Evolutionary conservation across 495 filamentous ascomycete species (phyloP), one percentile per base, ranked within the genome.

Genomic region (Daldinia loculata): DNA sequence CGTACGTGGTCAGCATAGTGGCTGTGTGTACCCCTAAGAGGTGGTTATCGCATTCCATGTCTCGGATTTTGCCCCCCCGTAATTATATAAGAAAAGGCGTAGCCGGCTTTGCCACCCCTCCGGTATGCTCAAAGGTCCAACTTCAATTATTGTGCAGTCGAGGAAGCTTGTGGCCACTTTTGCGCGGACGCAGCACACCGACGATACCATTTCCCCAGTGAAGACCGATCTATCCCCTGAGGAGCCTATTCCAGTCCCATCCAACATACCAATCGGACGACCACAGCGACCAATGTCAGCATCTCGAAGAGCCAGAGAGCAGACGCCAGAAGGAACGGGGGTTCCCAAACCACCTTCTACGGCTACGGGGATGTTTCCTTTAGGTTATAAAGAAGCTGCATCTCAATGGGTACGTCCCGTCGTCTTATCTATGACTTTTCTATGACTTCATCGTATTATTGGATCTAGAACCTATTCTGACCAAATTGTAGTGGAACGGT

Each of bases 331-430:
- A 45, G 58, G 63, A 8, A 52, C 61, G 9, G 29, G 34, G 17
- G 56, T 36, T n/a, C 39, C 55, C 9, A 61, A 70, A 57, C 72
- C 72, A 27, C 66, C 66, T 22, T 77, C 70, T 56, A 48, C 66
- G 29, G 73, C 70, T 56, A 52, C 66, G 32, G 73, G 74, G 15
- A 89, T 86, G 77, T 98, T 98, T 72, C 93, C 95, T 3, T 80
- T 99, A 24, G 91, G 93, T 26, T 97, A 96, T 81, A 93, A 93
- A 72, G 95, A 97, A 57, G 95, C 91, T 12, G 92, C 95, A 63
- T 88, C 83, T 59, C 96, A 99, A 86, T 99, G 95, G 95, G 93
- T 94, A 82, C 29, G 89, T 83, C 7, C 29, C 22, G 3, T 58
- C 30, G 15, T n/a, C 17, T 56, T n/a, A 17, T 50, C 17, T 17